Evolutionary conservation across 306 rosid species (phyloP).

Genomic region (Sphenostylis stenocarpa): DNA sequence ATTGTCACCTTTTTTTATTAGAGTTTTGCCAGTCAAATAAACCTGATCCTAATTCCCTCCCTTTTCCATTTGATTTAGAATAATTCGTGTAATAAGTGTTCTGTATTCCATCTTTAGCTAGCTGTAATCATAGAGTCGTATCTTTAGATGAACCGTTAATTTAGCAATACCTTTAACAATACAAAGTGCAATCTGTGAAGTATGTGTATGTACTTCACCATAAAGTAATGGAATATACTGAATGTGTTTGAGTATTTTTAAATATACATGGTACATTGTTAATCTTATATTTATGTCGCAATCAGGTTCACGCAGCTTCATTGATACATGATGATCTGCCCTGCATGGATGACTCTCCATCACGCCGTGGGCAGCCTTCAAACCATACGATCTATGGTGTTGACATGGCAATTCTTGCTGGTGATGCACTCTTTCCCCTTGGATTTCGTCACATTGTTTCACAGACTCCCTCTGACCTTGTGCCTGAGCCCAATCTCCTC

Average conservation of each 20-base stretch:
- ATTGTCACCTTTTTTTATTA: background rate
- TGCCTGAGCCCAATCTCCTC: slow-evolving; percentile 66
- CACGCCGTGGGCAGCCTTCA: slow-evolving; percentile 90
- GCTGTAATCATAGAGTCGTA: background rate
- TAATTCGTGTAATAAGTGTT: background rate
- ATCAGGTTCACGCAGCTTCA: slow-evolving; percentile 92
- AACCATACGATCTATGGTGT: slow-evolving; percentile 77
- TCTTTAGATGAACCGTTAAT: background rate
- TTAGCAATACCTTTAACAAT: slow-evolving; percentile 1
- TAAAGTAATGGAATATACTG: background rate
- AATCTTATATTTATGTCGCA: slow-evolving; percentile 23
- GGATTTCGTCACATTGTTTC: slow-evolving; percentile 94
- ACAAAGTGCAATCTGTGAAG: background rate
- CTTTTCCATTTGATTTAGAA: background rate
- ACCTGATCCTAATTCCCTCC: background rate
- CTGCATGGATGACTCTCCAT: slow-evolving; percentile 85
- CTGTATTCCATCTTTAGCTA: background rate
- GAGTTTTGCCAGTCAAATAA: background rate
- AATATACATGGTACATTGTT: background rate
- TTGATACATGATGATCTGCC: slow-evolving; percentile 96
- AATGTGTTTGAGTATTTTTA: background rate
- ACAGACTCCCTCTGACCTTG: slow-evolving; percentile 71
- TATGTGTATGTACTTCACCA: background rate
- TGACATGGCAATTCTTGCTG: slow-evolving; percentile 94
- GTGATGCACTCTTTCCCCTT: slow-evolving; percentile 88